Percentiles rank a stretch among this genome's conserved stretches.
Evolutionary conservation across 208 protist species (phyloP).

Genomic region (Wallacemonas rigidus): DNA sequence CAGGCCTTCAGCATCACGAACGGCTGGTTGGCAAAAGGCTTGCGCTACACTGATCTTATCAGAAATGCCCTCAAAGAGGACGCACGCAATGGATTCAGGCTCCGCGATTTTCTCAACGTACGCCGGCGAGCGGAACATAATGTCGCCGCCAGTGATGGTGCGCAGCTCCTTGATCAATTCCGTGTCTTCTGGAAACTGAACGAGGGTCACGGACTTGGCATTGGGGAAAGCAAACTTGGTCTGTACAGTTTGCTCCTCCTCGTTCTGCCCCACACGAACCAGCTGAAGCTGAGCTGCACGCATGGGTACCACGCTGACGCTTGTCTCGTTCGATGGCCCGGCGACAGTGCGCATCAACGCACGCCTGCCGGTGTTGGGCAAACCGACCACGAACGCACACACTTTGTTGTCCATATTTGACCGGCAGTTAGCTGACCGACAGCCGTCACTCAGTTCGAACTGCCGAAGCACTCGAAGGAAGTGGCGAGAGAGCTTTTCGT

Average conservation of each 20-base stretch:
- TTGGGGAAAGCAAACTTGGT: constrained; percentile 80
- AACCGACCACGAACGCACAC: constrained; percentile 77
- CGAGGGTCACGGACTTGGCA: constrained; percentile 76
- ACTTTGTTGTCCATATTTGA: constrained; percentile 79
- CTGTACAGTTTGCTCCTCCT: constrained; percentile 36
- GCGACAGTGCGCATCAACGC: constrained; percentile 67
- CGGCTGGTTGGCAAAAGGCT: constrained; percentile 74
- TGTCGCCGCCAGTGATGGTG: constrained; percentile 50
- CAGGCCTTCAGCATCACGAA: constrained; percentile 4
- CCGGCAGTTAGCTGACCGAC: constrained; percentile 39
- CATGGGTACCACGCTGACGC: constrained; percentile 72
- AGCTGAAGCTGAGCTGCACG: constrained; percentile 77
- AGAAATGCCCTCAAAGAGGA: constrained; percentile 61
- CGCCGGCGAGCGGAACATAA: constrained; percentile 69
- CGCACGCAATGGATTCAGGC: constrained; percentile 71
- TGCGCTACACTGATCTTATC: constrained; percentile 73
- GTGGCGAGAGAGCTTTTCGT: constrained; percentile 58
- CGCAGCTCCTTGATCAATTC: constrained; percentile 57
- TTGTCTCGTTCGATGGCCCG: constrained; percentile 41
- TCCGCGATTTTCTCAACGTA: constrained; percentile 69
- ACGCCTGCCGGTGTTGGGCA: constrained; percentile 80
- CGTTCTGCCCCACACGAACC: constrained; percentile 36
- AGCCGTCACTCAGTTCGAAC: constrained; percentile 62
- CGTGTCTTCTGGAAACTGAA: constrained; percentile 76
- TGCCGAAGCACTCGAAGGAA: constrained; percentile 69